These are phyloP conservation scores for Diphasiastrum complanatum DNA, from an alignment of 83 land plant genomes.

Conservation along the genomic window DNA sequence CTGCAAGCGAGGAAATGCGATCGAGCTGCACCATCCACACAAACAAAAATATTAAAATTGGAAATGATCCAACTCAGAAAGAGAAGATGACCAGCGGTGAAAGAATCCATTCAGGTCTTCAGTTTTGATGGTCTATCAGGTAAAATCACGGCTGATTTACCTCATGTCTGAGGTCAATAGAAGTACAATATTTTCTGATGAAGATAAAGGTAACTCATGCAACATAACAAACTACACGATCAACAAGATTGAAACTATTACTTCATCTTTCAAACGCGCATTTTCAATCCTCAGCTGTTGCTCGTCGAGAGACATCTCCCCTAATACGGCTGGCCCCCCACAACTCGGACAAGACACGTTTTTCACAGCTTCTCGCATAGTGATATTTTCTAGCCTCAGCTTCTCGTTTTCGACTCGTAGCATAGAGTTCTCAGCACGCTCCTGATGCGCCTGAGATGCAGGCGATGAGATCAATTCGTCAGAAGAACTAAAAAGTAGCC, in stretches of 20 bases:
- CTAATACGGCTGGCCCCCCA: constrained; percentile 40
- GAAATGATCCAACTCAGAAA: no score
- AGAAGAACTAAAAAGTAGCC: not conserved
- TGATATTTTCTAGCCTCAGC: constrained; percentile 29
- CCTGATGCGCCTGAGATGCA: constrained; percentile 33
- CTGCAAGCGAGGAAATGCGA: constrained; percentile 16
- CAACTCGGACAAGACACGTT: constrained; percentile 39
- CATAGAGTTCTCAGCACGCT: constrained; percentile 30
- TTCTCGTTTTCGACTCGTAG: constrained; percentile 37
- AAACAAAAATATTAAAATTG: not conserved
- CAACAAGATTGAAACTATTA: not conserved
- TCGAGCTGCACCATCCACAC: constrained; percentile 9
- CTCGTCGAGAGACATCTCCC: constrained; percentile 45
- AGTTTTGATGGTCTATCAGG: no score
- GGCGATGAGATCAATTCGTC: not conserved
- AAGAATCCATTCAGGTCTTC: no score
- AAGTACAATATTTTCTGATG: no score
- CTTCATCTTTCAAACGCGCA: constrained; percentile 34
- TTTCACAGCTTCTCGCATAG: constrained; percentile 25
- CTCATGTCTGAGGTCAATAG: no score
- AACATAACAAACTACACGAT: no score
- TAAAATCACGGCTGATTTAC: no score
- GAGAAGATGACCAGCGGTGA: no score
- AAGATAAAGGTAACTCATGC: no score
- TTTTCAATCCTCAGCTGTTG: constrained; percentile 37